A percentile compares a stretch with the other conserved stretches of the same genome.
Conservation (phyloP, 371 early-diverging fungal genomes). For the Mucor velutinosus region DNA sequence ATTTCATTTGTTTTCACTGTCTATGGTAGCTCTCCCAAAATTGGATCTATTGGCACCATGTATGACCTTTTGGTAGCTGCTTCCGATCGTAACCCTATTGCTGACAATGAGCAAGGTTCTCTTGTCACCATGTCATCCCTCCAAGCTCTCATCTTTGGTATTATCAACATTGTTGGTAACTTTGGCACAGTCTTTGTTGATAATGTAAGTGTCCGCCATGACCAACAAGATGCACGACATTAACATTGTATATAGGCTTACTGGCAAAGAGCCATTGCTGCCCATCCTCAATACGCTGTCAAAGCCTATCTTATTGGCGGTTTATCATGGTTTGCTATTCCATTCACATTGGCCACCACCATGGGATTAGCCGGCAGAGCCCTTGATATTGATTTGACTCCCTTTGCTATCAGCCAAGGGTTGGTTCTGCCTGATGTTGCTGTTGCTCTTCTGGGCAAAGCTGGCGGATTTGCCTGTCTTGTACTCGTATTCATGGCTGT, state of each 20-base stretch:
- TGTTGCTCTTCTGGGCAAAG: slow-evolving; percentile 57
- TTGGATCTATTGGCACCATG: slow-evolving; percentile 68
- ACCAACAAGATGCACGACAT: no score
- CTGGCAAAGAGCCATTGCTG: slow-evolving; percentile 75
- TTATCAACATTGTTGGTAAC: slow-evolving; percentile 75
- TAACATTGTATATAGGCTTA: slow-evolving; percentile 26
- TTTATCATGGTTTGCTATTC: slow-evolving; percentile 73
- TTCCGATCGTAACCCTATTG: slow-evolving; percentile 51
- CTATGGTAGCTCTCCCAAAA: slow-evolving; percentile 57
- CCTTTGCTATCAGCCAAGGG: slow-evolving; percentile 61
- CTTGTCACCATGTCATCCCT: slow-evolving; percentile 69
- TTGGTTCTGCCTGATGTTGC: slow-evolving; percentile 69
- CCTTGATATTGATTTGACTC: slow-evolving; percentile 52
- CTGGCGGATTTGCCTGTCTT: slow-evolving; percentile 65
- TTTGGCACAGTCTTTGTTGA: slow-evolving; percentile 78
- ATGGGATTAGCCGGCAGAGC: slow-evolving; percentile 71
- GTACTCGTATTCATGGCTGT: slow-evolving; percentile 75
- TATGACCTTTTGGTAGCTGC: slow-evolving; percentile 62
- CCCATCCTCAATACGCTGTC: slow-evolving; percentile 67
- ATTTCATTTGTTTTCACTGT: slow-evolving; percentile 68
- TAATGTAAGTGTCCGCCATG: slow-evolving; percentile 35
- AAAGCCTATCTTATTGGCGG: slow-evolving; percentile 72
- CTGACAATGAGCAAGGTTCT: slow-evolving; percentile 61
- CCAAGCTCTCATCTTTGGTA: slow-evolving; percentile 65
- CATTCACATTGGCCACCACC: slow-evolving; percentile 71